Evolutionary conservation across 371 early-diverging fungal genomes (phyloP).

Genomic region (Mucor plumbeus): DNA sequence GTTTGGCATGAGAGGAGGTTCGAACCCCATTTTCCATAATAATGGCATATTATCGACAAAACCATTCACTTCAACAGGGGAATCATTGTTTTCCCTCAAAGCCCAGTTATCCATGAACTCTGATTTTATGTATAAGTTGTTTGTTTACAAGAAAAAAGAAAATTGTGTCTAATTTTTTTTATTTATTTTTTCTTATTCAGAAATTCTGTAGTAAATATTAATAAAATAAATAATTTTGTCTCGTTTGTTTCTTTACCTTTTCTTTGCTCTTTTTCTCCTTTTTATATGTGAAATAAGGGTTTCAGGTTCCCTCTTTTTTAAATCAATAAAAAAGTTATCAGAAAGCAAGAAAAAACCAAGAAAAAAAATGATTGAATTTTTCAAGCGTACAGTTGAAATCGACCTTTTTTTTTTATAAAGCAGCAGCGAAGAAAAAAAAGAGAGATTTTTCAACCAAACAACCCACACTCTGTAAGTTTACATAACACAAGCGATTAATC

Average conservation of each 20-base stretch:
- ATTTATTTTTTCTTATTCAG: background rate
- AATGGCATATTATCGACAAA: constrained; percentile 33
- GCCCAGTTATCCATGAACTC: constrained; percentile 34
- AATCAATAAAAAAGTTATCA: background rate
- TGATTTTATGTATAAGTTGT: background rate
- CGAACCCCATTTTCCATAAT: constrained; percentile 35
- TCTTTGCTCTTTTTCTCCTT: background rate
- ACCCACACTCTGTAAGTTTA: background rate
- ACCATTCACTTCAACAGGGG: constrained; percentile 33
- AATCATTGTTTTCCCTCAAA: constrained; percentile 31
- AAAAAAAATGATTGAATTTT: background rate
- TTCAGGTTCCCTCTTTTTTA: background rate
- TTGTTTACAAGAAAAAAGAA: background rate
- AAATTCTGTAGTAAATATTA: background rate
- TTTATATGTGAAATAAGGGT: constrained; percentile 6
- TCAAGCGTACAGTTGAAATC: no score
- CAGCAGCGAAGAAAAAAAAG: background rate
- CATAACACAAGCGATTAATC: constrained; percentile 2
- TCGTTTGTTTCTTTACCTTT: background rate
- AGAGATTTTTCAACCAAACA: background rate
- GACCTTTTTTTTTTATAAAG: background rate
- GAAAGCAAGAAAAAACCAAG: background rate
- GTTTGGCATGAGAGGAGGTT: constrained; percentile 25
- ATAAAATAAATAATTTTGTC: background rate
- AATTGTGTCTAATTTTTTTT: background rate